These are phyloP conservation scores for Boletus barrowsii DNA, from an alignment of 768 basidiomycete genomes.

Conservation along the genomic window DNA sequence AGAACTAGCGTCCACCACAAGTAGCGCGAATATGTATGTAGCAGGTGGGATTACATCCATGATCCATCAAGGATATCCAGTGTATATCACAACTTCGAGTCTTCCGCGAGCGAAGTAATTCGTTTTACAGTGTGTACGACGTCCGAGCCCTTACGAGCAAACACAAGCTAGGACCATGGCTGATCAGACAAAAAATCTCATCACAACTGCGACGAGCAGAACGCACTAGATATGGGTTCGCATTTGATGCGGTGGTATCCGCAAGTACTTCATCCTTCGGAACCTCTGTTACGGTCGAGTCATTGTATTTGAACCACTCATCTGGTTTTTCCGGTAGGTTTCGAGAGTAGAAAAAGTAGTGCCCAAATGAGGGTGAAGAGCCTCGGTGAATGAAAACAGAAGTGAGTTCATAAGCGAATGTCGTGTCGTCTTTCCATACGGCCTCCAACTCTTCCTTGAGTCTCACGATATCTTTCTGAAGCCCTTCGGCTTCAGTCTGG, in stretches of 20 bases:
- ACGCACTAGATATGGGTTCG: slow-evolving; percentile 86
- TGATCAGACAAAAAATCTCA: neutral
- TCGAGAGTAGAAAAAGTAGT: slow-evolving; percentile 95
- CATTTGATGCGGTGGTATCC: slow-evolving; percentile 86
- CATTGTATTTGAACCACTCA: slow-evolving; percentile 96
- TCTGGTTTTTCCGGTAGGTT: slow-evolving; percentile 78
- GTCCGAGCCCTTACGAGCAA: slow-evolving; percentile 73
- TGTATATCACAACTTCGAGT: slow-evolving; percentile 27
- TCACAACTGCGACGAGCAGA: slow-evolving; percentile 1
- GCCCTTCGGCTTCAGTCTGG: slow-evolving; percentile 52
- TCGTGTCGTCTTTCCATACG: slow-evolving; percentile 67
- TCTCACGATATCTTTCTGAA: slow-evolving; percentile 45
- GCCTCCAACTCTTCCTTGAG: slow-evolving; percentile 71
- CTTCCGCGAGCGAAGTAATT: slow-evolving; percentile 34
- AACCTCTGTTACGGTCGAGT: slow-evolving; percentile 78
- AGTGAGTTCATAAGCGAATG: slow-evolving; percentile 82
- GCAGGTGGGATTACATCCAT: slow-evolving; percentile 16
- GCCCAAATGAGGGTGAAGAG: slow-evolving; percentile 80
- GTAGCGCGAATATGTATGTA: slow-evolving; percentile 9
- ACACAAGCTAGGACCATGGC: slow-evolving; percentile 60
- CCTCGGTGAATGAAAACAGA: slow-evolving; percentile 96
- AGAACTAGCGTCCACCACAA: slow-evolving; percentile 8
- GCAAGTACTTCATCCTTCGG: slow-evolving; percentile 79
- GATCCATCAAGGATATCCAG: slow-evolving; percentile 27
- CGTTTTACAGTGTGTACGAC: slow-evolving; percentile 82